Evolutionary conservation across 2,329 filamentous ascomycete genomes (phyloP), one percentile per base, ranked within the genome.

Genomic region (Pseudogymnoascus pannorum): DNA sequence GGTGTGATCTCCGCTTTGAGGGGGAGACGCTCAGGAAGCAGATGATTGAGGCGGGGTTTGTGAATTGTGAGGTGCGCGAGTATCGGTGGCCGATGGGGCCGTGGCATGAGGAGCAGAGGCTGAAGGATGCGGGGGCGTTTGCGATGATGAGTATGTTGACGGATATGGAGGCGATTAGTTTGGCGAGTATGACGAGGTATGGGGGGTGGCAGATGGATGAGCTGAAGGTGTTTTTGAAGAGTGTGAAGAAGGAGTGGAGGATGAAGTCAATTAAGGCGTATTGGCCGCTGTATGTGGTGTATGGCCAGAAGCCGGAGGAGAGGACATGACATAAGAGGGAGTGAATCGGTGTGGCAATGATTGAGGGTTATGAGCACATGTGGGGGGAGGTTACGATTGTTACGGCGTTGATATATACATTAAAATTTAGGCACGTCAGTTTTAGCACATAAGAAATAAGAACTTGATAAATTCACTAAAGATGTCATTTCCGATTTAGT

Each of bases 51-150:
- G 73, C 72, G 5, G 76, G 76, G 5, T 78, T 78, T 65, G 71
- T 71, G 5, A 72, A 76, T 62, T 72, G 78, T 5, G 70, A 72
- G 8, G 74, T 77, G 64, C 66, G 66, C 58, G 66, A 68, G 38
- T 75, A 72, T 65, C 75, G 75, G 58, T 72, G 74, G 69, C 76
- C 76, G 1, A 68, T 78, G 31, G 74, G 75, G 7, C 69, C 72
- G 8, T 78, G 76, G 76, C 70, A 69, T 54, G 68, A 64, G 5
- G 73, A 76, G 60, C 63, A 65, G 24, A 68, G 67, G 57, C 58
- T 74, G 33, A 75, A 75, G 64, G 57, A 72, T 74, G 59, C 69
- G 75, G 48, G 74, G 75, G 40, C 40, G 14, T 57, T 61, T 61
- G 44, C 51, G 12, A 64, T 62, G 12, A 61, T 64, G 51, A 65